Percentiles rank a stretch among this genome's conserved stretches.
These are phyloP conservation scores for Fusarium staphyleae DNA, from an alignment of 2,329 filamentous ascomycete genomes.

Conservation along the genomic window DNA sequence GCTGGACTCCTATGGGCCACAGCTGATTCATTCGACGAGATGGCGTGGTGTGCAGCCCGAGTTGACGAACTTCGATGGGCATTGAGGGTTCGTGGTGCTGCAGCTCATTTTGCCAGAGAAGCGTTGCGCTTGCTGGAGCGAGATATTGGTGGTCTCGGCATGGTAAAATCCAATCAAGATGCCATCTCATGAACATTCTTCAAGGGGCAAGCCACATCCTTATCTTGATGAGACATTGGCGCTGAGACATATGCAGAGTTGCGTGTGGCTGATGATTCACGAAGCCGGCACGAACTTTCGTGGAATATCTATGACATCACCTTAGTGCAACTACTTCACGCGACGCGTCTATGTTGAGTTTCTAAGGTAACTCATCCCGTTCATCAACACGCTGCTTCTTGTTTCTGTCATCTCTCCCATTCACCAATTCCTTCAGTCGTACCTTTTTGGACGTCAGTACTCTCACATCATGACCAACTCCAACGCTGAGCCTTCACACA, in stretches of 20 bases:
- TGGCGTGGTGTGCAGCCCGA: conserved; percentile 49
- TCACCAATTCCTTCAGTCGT: not conserved
- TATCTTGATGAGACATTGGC: not conserved
- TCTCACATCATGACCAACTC: conserved; percentile 23
- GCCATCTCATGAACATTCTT: conserved; percentile 9
- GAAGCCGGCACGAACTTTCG: conserved; percentile 13
- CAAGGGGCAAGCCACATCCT: not conserved
- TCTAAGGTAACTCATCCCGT: not conserved
- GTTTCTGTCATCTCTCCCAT: not conserved
- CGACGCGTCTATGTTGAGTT: conserved; percentile 17
- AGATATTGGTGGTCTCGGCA: conserved; percentile 42
- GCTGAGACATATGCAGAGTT: not conserved
- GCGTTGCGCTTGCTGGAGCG: conserved; percentile 50
- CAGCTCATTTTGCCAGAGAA: conserved; percentile 49
- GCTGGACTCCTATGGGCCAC: conserved; percentile 52
- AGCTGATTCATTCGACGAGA: conserved; percentile 48
- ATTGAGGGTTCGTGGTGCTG: conserved; percentile 50
- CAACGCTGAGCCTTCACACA: conserved; percentile 3
- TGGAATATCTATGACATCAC: conserved; percentile 39
- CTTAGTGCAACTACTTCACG: conserved; percentile 18
- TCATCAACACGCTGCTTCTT: not conserved
- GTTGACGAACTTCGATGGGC: conserved; percentile 53
- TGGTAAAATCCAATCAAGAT: conserved; percentile 35
- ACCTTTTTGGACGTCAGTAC: not conserved
- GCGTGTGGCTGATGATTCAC: conserved; percentile 18